Base-by-base conservation (phyloP, 768 basidiomycete species). In the Dentipellis sp. region DNA sequence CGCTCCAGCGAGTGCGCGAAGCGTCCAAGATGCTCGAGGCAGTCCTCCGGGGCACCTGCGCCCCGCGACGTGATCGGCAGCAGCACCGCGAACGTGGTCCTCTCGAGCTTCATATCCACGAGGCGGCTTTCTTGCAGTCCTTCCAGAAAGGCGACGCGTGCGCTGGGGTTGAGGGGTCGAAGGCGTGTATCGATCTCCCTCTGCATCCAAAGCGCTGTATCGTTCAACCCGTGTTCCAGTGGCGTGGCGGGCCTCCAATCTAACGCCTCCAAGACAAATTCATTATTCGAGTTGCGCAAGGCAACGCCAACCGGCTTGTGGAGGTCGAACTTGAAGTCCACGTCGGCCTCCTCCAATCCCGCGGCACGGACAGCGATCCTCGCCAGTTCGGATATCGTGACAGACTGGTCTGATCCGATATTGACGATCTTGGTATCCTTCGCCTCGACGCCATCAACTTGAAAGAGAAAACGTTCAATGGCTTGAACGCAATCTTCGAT, bases 21-120 rank as follows among this genome's bases (percentile, higher is more conserved):
- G 0, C 10, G 42, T 3, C 53, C 22, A 5, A 84, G 74, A 37
- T 75, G 69, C 3, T 63, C 58, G 7, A 82, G 66, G 55, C 80
- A 82, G 38, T 70, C 62, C 0, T 59, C 56, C 0, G 72, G 73
- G 4, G 65, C 57, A 1, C 57, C 34, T 0, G 65, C 64, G 4
- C 78, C 75, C 1, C 76, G 71, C 8, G 81, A 83, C 0, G 82
- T 83, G 60, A 84, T 73, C 2, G 82, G 82, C 8, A 84, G 74
- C 2, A 83, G 69, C 42, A 83, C 70, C 1, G 76, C 82, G 60
- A 82, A 80, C 6, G 66, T 72, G 52, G 71, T 67, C 2, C 64
- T 65, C 21, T 67, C 64, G 0, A 64, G 55, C 6, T 64, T 59
- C 8, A 82, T 67, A 47, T 73, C 55, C 23, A 81, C 57, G 9